phyloP scores from a whole-genome alignment of 805 yeast genomes.

The Saccharomycopsis selenospora region DNA sequence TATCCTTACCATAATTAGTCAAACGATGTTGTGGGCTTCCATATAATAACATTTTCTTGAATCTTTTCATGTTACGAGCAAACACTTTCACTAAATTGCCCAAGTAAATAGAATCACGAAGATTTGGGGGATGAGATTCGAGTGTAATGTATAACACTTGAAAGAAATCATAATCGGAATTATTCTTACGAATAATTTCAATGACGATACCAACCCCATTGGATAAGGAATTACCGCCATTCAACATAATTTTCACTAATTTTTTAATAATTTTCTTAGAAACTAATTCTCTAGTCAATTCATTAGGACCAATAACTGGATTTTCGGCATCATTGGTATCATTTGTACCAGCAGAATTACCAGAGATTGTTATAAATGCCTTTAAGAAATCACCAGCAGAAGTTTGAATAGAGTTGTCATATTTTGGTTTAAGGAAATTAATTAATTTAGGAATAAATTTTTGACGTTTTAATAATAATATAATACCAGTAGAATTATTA shows the following conservation, averaged over 20 bases:
- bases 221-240: conserved; percentile 80
- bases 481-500: conserved; percentile 80
- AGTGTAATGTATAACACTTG: conserved; percentile 72
- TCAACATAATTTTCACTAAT: conserved; percentile 69
- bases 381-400: conserved; percentile 94
- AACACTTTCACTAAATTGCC: conserved; percentile 80
- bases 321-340: conserved; percentile 72
- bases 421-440: conserved; percentile 59
- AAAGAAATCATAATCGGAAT: conserved; percentile 87
- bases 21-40: conserved; percentile 12
- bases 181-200: conserved; percentile 90
- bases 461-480: conserved; percentile 68
- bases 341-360: conserved; percentile 83
- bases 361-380: conserved; percentile 89
- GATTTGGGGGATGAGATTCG: conserved; percentile 86
- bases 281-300: conserved; percentile 83
- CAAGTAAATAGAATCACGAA: conserved; percentile 86
- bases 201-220: conserved; percentile 94
- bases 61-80: conserved; percentile 56
- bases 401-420: conserved; percentile 61
- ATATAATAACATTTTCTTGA: conserved; percentile 42
- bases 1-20: conserved; percentile 19
- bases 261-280: conserved; percentile 60
- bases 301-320: conserved; percentile 94
- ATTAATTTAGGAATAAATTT: conserved; percentile 65